Evolutionary conservation across 2,329 filamentous ascomycete species (phyloP), one percentile per base, ranked within the genome.

Genomic region (Trichoderma guizhouense): DNA sequence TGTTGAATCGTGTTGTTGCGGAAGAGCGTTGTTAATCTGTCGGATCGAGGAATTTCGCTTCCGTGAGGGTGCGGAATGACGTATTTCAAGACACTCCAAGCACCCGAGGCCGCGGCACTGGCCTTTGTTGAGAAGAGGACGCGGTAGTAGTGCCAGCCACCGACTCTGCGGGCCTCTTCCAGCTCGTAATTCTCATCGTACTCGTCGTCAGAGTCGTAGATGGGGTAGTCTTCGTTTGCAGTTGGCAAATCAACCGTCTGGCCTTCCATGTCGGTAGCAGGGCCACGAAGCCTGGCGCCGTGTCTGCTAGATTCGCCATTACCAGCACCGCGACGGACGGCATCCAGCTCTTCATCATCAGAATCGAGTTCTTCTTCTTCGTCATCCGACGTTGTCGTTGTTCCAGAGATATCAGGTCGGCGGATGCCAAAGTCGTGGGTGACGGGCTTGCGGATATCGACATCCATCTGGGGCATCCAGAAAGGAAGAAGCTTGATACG

Each of bases 401-500:
- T 93, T 39, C 91, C 90, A 69, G 92, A 93, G 24, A 93, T 88
- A 7, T 89, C 90, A 0, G 92, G 90, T 39, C 95, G 88, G 77
- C 93, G 92, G 76, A 99, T 98, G 70, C 96, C 96, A 79, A 98
- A 98, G 76, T 92, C 90, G 77, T 96, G 94, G 5, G 90, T 94
- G 34, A 90, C 89, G 1, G 96, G 94, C 82, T 99, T 99, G 76
- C 95, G 93, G 77, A 99, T 99, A 79, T 99, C 96, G 28, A 97
- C 90, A 76, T 97, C 91, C 96, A 99, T 99, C 83, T 99, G 96
- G 1, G 96, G 96, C 86, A 95, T 93, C 96, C 96, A 99, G 85
- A 93, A 99, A 0, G 96, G 96, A 7, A 99, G 86, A 14, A 99
- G 87, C 62, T 98, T 86, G 81, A 99, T 99, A 70, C 92, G 90